Evolutionary conservation across 75 land plant species (phyloP).

Genomic region (Isoetes taiwanensis): DNA sequence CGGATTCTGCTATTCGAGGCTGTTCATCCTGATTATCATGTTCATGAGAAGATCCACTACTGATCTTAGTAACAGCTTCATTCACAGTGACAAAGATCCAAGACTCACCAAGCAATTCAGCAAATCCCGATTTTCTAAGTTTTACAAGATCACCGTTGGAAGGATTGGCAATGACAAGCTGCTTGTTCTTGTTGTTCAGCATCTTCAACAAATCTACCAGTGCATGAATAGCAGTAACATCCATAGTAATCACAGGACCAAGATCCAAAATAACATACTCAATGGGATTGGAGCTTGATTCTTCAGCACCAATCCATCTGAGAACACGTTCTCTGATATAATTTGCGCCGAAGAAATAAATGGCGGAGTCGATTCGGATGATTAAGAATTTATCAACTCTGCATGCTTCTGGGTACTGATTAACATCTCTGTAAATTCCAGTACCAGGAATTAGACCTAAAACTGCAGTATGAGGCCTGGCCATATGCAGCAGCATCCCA

Average conservation of each 20-base stretch:
- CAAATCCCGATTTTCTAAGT: too few relatives aligned
- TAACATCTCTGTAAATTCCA: not conserved
- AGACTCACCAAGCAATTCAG: too few relatives aligned
- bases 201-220: not conserved
- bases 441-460: not conserved
- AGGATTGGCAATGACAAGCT: too few relatives aligned
- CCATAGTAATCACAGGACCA: constrained; percentile 1
- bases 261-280: too few relatives aligned
- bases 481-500: not conserved
- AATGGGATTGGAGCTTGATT: too few relatives aligned
- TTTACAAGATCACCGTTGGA: too few relatives aligned
- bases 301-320: too few relatives aligned
- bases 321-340: constrained; percentile 9
- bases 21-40: too few relatives aligned
- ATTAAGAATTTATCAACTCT: not conserved
- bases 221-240: not conserved
- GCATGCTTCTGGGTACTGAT: not conserved
- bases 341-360: not conserved
- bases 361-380: not conserved
- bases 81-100: too few relatives aligned
- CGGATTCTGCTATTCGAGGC: too few relatives aligned
- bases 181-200: not conserved
- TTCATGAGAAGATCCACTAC: too few relatives aligned
- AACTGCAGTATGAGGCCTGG: constrained; percentile 1
- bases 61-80: too few relatives aligned